Base-by-base conservation (phyloP, 495 filamentous ascomycete species). In the Neurospora sp. region DNA sequence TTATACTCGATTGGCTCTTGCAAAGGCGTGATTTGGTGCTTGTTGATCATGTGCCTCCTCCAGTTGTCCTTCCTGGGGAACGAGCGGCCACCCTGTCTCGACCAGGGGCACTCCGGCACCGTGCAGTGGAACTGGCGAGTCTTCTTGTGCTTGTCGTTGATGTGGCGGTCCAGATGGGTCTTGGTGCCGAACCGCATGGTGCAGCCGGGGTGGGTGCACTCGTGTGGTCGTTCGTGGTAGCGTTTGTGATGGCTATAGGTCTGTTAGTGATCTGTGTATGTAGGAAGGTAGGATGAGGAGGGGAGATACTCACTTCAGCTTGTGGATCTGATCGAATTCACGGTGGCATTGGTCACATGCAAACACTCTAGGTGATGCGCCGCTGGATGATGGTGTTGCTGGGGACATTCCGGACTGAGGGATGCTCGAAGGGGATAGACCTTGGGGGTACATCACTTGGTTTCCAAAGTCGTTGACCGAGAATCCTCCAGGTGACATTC, bases 61-160 rank as follows among this genome's bases (percentile, higher is more conserved):
- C 85, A 87, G 76, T 87, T 87, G 69, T 87, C 85, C 74, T 87
- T 87, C 69, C 85, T 77, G 27, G 85, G 85, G 74, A 87, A 87
- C 1, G 84, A 84, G 69, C 86, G 86, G 71, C 84, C 82, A 10
- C 85, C 85, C 31, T 76, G 75, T 42, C 78, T 80, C 31, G 82
- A 86, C 72, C 83, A 87, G n/a, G 80, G 78, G 75, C 85, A 87
- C 8, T 82, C 82, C 5, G 78, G 77, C 14, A 82, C 77, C 10
- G 79, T 85, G 77, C 85, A 87, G 74, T 85, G 82, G 40, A 84
- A 86, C 60, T 83, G 82, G 72, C 84, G 84, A n/a, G 83, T 81
- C 79, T 86, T 87, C 62, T 76, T 72, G 77, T 87, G 85, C 75
- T 84, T 82, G 74, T 87, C 85, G 76, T 87, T 87, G 79, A 86